Evolutionary conservation across 78 protist genomes (phyloP).

Genomic region (Dictyostelium discoideum): dicty_2.7 NC_007088.5:1367501-1368000

Average conservation of each 20-base stretch:
- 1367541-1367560: neutral
- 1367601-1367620: neutral
- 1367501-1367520: too few species aligned
- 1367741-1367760: constrained; percentile 29
- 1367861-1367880: neutral
- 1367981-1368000: neutral
- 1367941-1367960: neutral
- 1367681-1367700: neutral
- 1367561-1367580: neutral
- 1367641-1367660: neutral
- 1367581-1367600: too few species aligned
- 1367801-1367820: neutral
- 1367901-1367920: constrained; percentile 14
- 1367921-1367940: constrained; percentile 4
- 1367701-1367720: neutral
- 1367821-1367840: neutral
- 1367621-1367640: too few species aligned
- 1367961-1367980: neutral
- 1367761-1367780: neutral
- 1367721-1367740: neutral
- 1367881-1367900: too few species aligned
- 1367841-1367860: neutral
- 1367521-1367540: too few species aligned
- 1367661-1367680: neutral
- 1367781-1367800: constrained; percentile 1